Evolutionary conservation across 2,329 filamentous ascomycete species (phyloP).

Genomic region (Ophiocordyceps camponoti-leonardi): DNA sequence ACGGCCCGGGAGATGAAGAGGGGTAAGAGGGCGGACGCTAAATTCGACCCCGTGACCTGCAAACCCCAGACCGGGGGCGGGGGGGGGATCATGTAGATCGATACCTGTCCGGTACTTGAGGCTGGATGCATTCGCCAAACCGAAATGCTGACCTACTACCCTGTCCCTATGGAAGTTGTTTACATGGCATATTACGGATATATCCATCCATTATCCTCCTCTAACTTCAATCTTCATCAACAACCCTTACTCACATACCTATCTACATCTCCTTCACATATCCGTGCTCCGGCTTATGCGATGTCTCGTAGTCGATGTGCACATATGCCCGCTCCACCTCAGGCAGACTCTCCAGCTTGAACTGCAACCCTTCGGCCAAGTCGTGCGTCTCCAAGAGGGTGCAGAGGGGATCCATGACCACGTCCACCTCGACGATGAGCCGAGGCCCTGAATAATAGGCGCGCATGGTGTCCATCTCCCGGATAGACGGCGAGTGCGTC

Average conservation of each 20-base stretch:
- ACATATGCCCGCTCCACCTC: constrained; percentile 91
- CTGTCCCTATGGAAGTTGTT: too few species aligned
- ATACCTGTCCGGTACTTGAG: too few species aligned
- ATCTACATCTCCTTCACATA: constrained; percentile 37
- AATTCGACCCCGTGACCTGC: not conserved
- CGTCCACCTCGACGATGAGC: constrained; percentile 86
- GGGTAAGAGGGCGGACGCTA: not conserved
- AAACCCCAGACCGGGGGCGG: not conserved
- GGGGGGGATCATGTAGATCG: too few species aligned
- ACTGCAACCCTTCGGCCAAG: constrained; percentile 82
- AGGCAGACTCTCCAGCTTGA: constrained; percentile 81
- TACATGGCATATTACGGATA: too few species aligned
- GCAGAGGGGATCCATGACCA: constrained; percentile 71
- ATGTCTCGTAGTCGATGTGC: constrained; percentile 94
- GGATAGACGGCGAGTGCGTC: constrained; percentile 70
- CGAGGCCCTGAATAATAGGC: constrained; percentile 82
- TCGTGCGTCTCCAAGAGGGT: constrained; percentile 72
- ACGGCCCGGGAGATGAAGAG: not conserved
- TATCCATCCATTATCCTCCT: too few species aligned
- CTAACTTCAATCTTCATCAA: not conserved
- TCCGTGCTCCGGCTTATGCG: constrained; percentile 74
- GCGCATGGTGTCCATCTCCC: constrained; percentile 84
- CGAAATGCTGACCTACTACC: too few species aligned
- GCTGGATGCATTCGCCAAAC: too few species aligned
- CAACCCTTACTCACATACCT: not conserved